Base-by-base conservation (phyloP, 129 eudicot genomes). In the Arctium minus region DNA sequence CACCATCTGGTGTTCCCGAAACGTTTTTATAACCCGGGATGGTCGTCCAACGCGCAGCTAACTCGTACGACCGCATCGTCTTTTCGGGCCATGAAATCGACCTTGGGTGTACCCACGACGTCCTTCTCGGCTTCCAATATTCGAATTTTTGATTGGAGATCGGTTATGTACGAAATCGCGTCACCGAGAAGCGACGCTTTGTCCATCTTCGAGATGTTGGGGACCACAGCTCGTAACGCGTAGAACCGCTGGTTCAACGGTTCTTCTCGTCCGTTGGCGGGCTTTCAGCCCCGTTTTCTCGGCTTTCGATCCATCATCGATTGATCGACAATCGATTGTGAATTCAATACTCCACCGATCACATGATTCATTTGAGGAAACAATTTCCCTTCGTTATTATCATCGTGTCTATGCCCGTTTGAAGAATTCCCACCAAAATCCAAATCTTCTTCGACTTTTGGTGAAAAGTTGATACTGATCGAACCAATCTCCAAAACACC, bases 181-280 rank as follows among this genome's bases (percentile, higher is more conserved):
- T 96, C 99, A 30, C 97, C 98, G 6, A 96, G 93, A 29, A 96
- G 89, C 18, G 99, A 96, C 0, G 99, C 99, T 82, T 96, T 96
- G 79, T 96, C 99, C 99, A 96, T 93, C 77, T 96, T 96, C 13
- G 98, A 96, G 74, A 96, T 96, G 48, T 93, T 96, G 1, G 99
- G 99, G 39, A 96, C 99, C 36, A 96, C 97, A 0, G 99, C 98
- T 76, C 99, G 89, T 53, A 96, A 76, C 0, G 99, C 98, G 60
- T 93, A 96, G 79, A 96, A 96, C 53, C 98, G 84, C 78, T 96
- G 99, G 85, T 96, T 96, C 80, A 93, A 62, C 4, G 99, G 94
- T 72, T 96, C 99, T 76, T 96, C 99, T 84, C 98, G 86, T 27
- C 99, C 99, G 60, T 91, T 89, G 12, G 98, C 98, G 0, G 99